A percentile compares a stretch with the other conserved stretches of the same genome.
Evolutionary conservation across 1,139 yeast species (phyloP).

Genomic region (Kodamaea derodonti): DNA sequence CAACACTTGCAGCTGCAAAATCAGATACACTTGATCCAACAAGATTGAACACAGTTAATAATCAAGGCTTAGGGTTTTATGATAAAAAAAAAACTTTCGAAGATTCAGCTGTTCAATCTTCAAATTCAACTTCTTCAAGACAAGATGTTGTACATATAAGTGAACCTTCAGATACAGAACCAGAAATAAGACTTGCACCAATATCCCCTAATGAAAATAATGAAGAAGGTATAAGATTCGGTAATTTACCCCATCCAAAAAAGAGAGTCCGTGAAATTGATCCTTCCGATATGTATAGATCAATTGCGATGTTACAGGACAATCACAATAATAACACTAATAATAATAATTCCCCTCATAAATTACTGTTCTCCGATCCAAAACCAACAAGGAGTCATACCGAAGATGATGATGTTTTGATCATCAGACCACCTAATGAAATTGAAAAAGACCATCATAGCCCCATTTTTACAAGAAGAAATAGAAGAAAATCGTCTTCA

Average conservation of each 20-base stretch:
- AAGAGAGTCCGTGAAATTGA: constrained; percentile 47
- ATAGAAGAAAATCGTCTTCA: constrained; percentile 10
- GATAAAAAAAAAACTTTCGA: constrained; percentile 5
- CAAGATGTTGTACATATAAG: constrained; percentile 29
- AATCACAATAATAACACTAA: constrained; percentile 25
- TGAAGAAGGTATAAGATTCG: constrained; percentile 34
- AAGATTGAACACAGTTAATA: constrained; percentile 33
- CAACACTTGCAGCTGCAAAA: constrained; percentile 60
- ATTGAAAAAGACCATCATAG: constrained; percentile 41
- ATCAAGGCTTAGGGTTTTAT: constrained; percentile 30
- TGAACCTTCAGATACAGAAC: constrained; percentile 27
- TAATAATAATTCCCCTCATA: constrained; percentile 1
- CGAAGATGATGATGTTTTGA: constrained; percentile 77
- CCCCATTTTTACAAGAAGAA: constrained; percentile 34
- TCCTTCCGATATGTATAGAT: constrained; percentile 81
- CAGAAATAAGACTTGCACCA: constrained; percentile 4
- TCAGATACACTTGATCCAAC: constrained; percentile 33
- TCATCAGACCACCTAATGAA: constrained; percentile 77
- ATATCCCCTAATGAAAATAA: neutral
- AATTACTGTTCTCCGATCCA: neutral
- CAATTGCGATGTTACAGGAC: constrained; percentile 73
- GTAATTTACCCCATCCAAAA: constrained; percentile 37
- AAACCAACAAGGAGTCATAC: constrained; percentile 25
- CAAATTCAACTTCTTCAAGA: constrained; percentile 16
- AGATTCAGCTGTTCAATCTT: constrained; percentile 9